Base-by-base conservation (phyloP, 176 grass and related monocot species). In the Guadua angustifolia region DNA sequence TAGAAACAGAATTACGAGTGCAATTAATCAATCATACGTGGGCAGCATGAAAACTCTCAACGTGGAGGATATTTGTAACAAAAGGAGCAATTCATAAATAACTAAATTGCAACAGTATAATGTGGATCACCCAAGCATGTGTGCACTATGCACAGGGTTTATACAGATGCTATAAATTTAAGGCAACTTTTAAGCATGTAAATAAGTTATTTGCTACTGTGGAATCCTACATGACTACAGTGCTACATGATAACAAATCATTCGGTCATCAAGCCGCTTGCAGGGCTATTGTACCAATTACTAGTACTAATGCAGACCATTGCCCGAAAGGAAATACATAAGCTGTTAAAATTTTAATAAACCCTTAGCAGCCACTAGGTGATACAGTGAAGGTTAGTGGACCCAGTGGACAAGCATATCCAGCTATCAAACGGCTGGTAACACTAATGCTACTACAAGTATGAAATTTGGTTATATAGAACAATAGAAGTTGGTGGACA, bases 91-190 rank as follows among this genome's bases (percentile, higher is more conserved):
- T 25, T 69, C 13, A 81, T 39, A 35, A 71, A 25, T 70, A 44
- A 81, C 22, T 73, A 73, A 51, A 73, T 29, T 73, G 71, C 4
- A 52, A 16, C 71, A 73, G 71, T 35, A 73, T 71, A 71, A 11
- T 49, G 13, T 72, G 17, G 1, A 6, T 47, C 8, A 21, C 47
- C 25, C 71, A 35, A 73, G 25, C 26, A 12, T 71, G 21, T 47
- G 69, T 24, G 1, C 4, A 74, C 14, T 18, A 0, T 52, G 46
- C 24, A 74, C 32, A 75, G 18, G 73, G 32, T 75, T 58, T 76
- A 38, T 51, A 9, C 38, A 58, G 21, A 58, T 39, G 73, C 52
- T 40, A 58, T 26, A 22, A 58, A 58, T 40, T 75, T 29, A 75
- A 57, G 50, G 51, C 22, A 13, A 18, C 38, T 57, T 10, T 35